These are phyloP conservation scores for Mallotus nudiflorus DNA, from an alignment of 345 rosid species.

Conservation along the genomic window DNA sequence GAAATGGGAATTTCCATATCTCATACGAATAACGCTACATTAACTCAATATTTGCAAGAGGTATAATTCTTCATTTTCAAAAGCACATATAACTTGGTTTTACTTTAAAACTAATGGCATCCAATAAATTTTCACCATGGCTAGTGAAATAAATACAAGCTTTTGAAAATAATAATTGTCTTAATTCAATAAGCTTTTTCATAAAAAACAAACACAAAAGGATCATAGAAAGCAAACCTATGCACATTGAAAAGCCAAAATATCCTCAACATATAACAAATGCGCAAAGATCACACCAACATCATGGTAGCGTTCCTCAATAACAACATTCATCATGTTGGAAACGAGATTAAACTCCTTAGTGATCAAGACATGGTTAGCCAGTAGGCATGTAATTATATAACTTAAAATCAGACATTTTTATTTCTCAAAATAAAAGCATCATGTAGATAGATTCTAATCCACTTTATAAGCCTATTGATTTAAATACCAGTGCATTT, in stretches of 20 bases:
- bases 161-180: background rate
- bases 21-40: background rate
- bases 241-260: background rate
- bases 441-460: background rate
- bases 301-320: constrained; percentile 85
- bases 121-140: background rate
- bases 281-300: constrained; percentile 51
- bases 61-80: background rate
- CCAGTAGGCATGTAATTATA: constrained; percentile 70
- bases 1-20: background rate
- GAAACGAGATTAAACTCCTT: constrained; percentile 76
- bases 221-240: background rate
- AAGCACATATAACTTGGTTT: constrained; percentile 5
- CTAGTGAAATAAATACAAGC: background rate
- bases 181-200: background rate
- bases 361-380: constrained; percentile 84
- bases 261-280: background rate
- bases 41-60: background rate
- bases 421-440: background rate
- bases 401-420: constrained; percentile 5
- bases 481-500: background rate
- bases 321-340: constrained; percentile 76
- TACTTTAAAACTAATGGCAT: background rate
- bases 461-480: background rate
- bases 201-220: background rate